Conservation (phyloP, 805 yeast genomes). For the Barnettozyma vustinii region DNA sequence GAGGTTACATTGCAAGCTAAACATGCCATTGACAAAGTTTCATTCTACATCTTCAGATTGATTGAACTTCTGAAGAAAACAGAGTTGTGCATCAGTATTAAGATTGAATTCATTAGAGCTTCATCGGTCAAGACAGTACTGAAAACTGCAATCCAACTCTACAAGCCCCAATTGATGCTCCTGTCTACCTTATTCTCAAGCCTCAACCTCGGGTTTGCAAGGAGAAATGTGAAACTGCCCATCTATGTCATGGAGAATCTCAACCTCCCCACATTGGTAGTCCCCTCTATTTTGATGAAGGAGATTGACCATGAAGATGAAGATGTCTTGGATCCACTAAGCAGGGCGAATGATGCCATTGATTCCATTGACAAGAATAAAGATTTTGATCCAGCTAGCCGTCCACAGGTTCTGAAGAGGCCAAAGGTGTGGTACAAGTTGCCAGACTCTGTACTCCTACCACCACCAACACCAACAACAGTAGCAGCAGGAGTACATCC, state of each 20-base stretch:
- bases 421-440: not conserved
- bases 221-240: constrained; percentile 14
- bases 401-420: not conserved
- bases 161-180: constrained; percentile 19
- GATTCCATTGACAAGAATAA: not conserved
- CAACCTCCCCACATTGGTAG: constrained; percentile 17
- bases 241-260: constrained; percentile 15
- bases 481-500: not conserved
- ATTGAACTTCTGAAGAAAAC: constrained; percentile 9
- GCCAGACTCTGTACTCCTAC: not conserved
- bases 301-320: not conserved
- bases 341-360: not conserved
- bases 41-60: constrained; percentile 12
- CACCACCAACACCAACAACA: not conserved
- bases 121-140: constrained; percentile 10
- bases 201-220: constrained; percentile 4
- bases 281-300: constrained; percentile 16
- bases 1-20: constrained; percentile 13
- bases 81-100: constrained; percentile 18
- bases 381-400: not conserved
- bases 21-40: constrained; percentile 11
- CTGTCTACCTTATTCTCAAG: constrained; percentile 15
- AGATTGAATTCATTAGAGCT: constrained; percentile 23
- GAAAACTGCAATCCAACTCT: constrained; percentile 14
- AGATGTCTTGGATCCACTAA: not conserved